Conservation (phyloP, 257 asterid genomes). For the Vinca minor region DNA sequence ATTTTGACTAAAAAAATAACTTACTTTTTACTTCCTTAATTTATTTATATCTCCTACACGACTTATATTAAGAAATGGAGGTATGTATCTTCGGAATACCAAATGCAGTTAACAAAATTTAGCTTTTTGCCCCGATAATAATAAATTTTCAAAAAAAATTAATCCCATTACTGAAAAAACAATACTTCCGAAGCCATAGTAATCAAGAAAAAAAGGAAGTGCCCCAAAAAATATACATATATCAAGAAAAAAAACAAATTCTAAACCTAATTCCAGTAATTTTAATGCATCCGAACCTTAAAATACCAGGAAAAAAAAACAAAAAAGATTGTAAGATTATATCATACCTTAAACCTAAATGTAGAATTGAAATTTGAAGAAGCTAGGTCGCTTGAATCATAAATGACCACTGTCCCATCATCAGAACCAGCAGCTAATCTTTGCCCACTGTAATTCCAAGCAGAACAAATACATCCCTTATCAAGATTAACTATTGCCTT, state of each 20-base stretch:
- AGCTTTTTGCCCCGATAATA: no score
- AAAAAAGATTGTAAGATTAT: not conserved
- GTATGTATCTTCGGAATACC: no score
- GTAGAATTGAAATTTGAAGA: constrained; percentile 47
- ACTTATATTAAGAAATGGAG: no score
- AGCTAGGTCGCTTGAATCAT: constrained; percentile 56
- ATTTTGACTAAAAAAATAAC: no score
- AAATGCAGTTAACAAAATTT: not conserved
- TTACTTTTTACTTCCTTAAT: no score
- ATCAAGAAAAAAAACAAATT: not conserved
- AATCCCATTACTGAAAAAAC: no score
- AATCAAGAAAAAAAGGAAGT: not conserved
- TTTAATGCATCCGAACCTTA: no score
- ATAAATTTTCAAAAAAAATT: no score
- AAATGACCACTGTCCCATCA: constrained; percentile 51
- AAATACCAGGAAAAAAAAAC: no score
- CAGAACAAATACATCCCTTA: constrained; percentile 55
- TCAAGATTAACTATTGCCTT: constrained; percentile 43
- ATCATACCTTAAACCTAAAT: constrained; percentile 52
- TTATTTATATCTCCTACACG: no score
- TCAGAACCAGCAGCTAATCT: constrained; percentile 59
- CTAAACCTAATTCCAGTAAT: not conserved
- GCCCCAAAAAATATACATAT: not conserved
- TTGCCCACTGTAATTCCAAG: constrained; percentile 80
- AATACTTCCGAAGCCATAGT: not conserved